Base-by-base conservation (phyloP, 2,329 filamentous ascomycete species). In the Gremmenia infestans region DNA sequence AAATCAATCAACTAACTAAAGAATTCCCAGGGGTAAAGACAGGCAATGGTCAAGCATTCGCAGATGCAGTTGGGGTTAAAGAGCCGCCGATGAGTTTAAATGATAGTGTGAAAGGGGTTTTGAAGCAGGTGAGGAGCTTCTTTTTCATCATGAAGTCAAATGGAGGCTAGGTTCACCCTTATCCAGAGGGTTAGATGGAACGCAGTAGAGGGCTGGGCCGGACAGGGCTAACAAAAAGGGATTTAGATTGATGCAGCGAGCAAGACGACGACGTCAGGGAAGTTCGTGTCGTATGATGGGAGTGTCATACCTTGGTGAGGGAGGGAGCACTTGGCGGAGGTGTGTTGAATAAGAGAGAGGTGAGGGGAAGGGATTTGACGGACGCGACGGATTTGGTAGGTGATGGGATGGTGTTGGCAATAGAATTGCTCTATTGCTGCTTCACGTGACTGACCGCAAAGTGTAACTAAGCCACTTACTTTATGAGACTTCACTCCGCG, bases 41-140 rank as follows among this genome's bases (percentile, higher is more conserved):
- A 0, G 72, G 72, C 4, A 73, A 75, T 66, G 75, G 76, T 0
- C 72, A 73, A 54, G 53, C 48, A 0, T 72, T 67, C 36, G 73
- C 74, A 0, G 58, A 65, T 48, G 49, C 42, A 0, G 48, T 68
- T 9, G 72, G 72, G 0, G 48, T 73, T 2, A 53, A 64, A 1
- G 56, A 69, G 42, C 73, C 74, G 0, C 68, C 71, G 2, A 60
- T 72, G 42, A 65, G 62, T 6, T 28, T 76, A 7, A 68, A 75
- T 8, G 63, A 73, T 12, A 72, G 68, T 43, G 68, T 70, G 5
- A 54, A 62, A 11, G 70, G 69, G 2, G 65, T 75, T 28, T 25
- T 59, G 39, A 68, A 58, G 60, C 65, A 63, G 60, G 66, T 68
- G n/a, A n/a, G n/a, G 42, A 53, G 64, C 63, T 53, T 19, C 23